Evolutionary conservation across 2,329 filamentous ascomycete genomes (phyloP).

Genomic region (Aspergillus caelatus): DNA sequence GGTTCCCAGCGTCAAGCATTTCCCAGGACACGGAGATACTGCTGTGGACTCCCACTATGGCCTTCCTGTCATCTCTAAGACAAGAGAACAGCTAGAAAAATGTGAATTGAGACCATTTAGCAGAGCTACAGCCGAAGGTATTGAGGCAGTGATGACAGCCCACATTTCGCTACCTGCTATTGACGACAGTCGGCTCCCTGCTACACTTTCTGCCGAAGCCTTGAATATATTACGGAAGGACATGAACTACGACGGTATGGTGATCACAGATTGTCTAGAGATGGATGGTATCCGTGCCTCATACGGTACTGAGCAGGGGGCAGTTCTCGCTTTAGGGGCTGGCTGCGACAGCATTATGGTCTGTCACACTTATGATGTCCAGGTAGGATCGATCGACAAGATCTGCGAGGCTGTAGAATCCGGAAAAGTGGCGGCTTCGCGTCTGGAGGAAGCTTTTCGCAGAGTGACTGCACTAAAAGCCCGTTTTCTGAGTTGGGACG

Average conservation of each 20-base stretch:
- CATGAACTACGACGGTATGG: conserved; percentile 48
- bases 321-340: conserved; percentile 45
- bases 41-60: conserved; percentile 50
- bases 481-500: conserved; percentile 39
- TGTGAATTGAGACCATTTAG: conserved; percentile 50
- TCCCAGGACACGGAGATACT: conserved; percentile 50
- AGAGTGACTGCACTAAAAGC: conserved; percentile 42
- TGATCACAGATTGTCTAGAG: conserved; percentile 51
- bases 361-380: conserved; percentile 47
- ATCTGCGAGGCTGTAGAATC: conserved; percentile 41
- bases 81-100: conserved; percentile 38
- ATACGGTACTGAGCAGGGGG: conserved; percentile 45
- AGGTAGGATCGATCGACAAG: conserved; percentile 44
- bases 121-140: conserved; percentile 43
- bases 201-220: conserved; percentile 41
- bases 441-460: conserved; percentile 38
- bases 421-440: conserved; percentile 34
- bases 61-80: conserved; percentile 44
- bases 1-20: conserved; percentile 50
- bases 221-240: conserved; percentile 45
- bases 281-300: conserved; percentile 48
- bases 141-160: conserved; percentile 50
- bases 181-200: conserved; percentile 38
- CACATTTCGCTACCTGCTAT: conserved; percentile 47
- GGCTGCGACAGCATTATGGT: conserved; percentile 51